Base-by-base conservation (phyloP, 768 basidiomycete species). In the Leccinum uliginosum region DNA sequence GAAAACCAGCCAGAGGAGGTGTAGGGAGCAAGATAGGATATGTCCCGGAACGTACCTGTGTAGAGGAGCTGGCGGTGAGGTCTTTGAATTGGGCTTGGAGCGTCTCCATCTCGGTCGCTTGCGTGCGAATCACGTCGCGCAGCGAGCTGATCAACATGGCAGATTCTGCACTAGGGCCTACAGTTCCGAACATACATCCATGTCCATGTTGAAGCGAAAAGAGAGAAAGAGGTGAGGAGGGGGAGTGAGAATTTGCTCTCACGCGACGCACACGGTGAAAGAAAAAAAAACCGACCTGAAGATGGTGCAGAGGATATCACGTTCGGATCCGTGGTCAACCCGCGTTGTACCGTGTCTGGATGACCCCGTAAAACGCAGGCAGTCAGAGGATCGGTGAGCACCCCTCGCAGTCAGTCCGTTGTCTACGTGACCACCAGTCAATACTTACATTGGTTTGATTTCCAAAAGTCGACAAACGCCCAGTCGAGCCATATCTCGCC, bases 391-490 rank as follows among this genome's bases (percentile, higher is more conserved):
- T n/a, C n/a, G n/a, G n/a, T n/a, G n/a, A n/a, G n/a, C n/a, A n/a
- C n/a, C n/a, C n/a, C n/a, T n/a, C n/a, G n/a, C n/a, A n/a, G n/a
- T n/a, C 15, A 56, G 40, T 15, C 29, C 27, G 44, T 40, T 48
- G 23, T 45, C 17, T 29, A n/a, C 32, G 26, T 11, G 29, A 8
- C 35, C 27, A 50, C 26, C 5, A 6, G 44, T 10, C 23, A 57
- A 47, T 52, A 72, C 90, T 68, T 64, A 96, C 96, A 92, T 67
- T 94, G 97, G 67, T 96, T 95, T 47, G 92, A 94, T 75, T 98
- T 98, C 89, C 93, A 95, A 71, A 98, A 99, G 72, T 99, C 97
- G 6, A 97, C 85, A 73, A 98, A 98, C 0, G 87, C 83, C 93
- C 95, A 98, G 71, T 98, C 95, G 67, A 98, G 91, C 97, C 97